Evolutionary conservation across 78 protist genomes (phyloP).

Genomic region (Acrasis kona): DNA sequence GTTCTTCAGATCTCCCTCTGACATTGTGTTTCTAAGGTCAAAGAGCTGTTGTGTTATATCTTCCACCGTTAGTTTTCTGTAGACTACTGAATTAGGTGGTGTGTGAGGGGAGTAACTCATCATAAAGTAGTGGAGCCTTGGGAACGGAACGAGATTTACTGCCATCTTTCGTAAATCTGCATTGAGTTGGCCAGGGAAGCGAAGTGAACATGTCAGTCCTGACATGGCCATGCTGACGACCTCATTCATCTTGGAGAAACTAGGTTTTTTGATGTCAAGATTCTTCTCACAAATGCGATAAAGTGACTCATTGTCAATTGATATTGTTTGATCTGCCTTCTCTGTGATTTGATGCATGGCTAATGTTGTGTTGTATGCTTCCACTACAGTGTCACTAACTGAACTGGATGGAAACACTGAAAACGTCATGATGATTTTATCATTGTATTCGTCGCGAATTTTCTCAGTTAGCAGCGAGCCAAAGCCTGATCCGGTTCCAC

Average conservation of each 20-base stretch:
- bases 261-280: constrained; percentile 93
- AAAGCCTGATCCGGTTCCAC: constrained; percentile 99
- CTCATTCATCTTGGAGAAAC: constrained; percentile 96
- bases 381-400: constrained; percentile 95
- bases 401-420: constrained; percentile 88
- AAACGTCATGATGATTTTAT: constrained; percentile 94
- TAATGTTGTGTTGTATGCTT: constrained; percentile 97
- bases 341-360: constrained; percentile 93
- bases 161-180: constrained; percentile 77
- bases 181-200: constrained; percentile 96
- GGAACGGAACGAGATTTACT: constrained; percentile 71
- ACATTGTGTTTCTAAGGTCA: constrained; percentile 69
- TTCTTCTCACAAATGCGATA: constrained; percentile 93
- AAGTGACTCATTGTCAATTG: constrained; percentile 93
- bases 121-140: constrained; percentile 65
- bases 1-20: constrained; percentile 57
- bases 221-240: constrained; percentile 91
- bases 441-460: constrained; percentile 98
- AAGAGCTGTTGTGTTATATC: constrained; percentile 75
- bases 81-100: constrained; percentile 52
- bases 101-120: constrained; percentile 59
- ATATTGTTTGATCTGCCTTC: constrained; percentile 91
- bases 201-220: constrained; percentile 93
- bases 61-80: constrained; percentile 53
- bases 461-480: constrained; percentile 90